Conservation (phyloP, 2,329 filamentous ascomycete genomes). For the Akanthomyces dipterigenus region DNA sequence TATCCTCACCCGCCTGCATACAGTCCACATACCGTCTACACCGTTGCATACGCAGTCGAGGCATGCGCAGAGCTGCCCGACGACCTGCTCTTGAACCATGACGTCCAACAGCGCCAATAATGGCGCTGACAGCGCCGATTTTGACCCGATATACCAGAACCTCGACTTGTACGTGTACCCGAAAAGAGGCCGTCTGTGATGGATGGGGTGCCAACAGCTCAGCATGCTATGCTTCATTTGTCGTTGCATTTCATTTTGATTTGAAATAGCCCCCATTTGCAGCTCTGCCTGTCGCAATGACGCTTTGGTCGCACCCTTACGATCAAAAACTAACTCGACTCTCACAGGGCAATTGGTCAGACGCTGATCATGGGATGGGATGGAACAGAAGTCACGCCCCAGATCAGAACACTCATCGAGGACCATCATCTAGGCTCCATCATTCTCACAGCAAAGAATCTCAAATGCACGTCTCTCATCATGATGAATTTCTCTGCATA, state of each 20-base stretch:
- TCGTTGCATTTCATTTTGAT: neutral
- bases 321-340: neutral
- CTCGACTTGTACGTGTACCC: conserved; percentile 59
- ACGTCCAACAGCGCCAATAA: conserved; percentile 29
- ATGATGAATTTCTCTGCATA: conserved; percentile 10
- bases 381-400: conserved; percentile 74
- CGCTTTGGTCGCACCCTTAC: neutral
- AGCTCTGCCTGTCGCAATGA: neutral
- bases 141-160: conserved; percentile 65
- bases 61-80: conserved; percentile 5
- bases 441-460: conserved; percentile 74
- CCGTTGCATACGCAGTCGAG: neutral
- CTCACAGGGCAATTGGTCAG: conserved; percentile 61
- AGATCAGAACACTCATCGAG: conserved; percentile 74
- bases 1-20: neutral
- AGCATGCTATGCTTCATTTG: neutral
- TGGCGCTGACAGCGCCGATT: conserved; percentile 23
- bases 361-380: conserved; percentile 81
- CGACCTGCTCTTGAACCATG: conserved; percentile 9
- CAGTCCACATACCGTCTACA: conserved; percentile 3
- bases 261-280: neutral
- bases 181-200: conserved; percentile 1
- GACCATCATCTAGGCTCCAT: conserved; percentile 85
- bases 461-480: conserved; percentile 57
- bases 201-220: neutral